Evolutionary conservation across 345 rosid genomes (phyloP), one percentile per base, ranked within the genome.

Genomic region (Carallia brachiata): DNA sequence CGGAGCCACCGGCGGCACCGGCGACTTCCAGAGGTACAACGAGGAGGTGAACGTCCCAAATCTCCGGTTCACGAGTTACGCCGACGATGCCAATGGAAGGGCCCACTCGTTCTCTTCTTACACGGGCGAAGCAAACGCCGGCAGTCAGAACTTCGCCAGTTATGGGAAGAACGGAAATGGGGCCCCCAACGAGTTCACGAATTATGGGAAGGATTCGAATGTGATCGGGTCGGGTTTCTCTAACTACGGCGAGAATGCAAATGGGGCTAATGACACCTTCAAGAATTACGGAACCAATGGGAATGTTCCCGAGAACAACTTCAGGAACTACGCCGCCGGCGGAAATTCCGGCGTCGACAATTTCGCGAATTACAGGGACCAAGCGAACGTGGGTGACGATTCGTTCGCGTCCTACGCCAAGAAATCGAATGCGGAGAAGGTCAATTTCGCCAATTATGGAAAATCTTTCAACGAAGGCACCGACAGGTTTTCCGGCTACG

Each of bases 151-250:
- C 0, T 94, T 94, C 62, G 60, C 82, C 0, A 84, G 84, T 55
- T 94, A 94, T 66, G 91, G 96, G 28, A 90, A 86, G 81, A 78
- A 85, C 69, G 92, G 89, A 10, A 90, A 86, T 60, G 89, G 90
- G 17, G 52, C 50, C 3, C 87, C 91, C 1, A 85, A 79, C 57
- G 89, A 69, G 4, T 94, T 94, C 74, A 60, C 70, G 0, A 66
- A 83, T 1, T 94, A 94, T 54, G 96, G 86, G 6, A 78, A 63
- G 48, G 77, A 73, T 18, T 66, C 89, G 23, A 94, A 94, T 67
- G 92, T 84, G 3, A 62, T 94, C 23, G 91, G 89, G 1, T 90
- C 98, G 13, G 80, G 73, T 34, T 94, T 94, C 74, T 17, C 77
- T 2, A 81, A 78, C 32, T 94, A 94, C 70, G 95, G 96, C 5